phyloP scores from a whole-genome alignment of 345 rosid genomes.

The Syzygium jambos region DNA sequence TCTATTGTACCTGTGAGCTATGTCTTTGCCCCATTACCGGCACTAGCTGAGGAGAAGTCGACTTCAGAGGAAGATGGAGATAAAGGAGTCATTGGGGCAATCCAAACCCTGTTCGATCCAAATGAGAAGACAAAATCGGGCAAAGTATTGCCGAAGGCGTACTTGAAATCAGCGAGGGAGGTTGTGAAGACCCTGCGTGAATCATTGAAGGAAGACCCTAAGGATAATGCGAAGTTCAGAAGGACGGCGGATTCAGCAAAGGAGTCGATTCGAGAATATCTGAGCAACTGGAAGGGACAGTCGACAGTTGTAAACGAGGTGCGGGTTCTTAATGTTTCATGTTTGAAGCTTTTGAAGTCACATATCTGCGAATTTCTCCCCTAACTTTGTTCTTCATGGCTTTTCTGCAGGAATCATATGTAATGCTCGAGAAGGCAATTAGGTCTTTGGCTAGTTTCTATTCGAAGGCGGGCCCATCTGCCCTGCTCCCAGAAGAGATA shows the following conservation, averaged over 20 bases:
- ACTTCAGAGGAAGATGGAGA: conserved; percentile 29
- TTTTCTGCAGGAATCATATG: conserved; percentile 66
- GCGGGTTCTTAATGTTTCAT: not conserved
- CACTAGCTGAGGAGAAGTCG: conserved; percentile 23
- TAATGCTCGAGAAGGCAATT: conserved; percentile 67
- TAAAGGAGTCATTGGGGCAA: conserved; percentile 48
- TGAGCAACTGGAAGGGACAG: conserved; percentile 80
- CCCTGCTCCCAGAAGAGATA: conserved; percentile 48
- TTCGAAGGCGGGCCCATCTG: conserved; percentile 85
- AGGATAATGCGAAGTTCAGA: conserved; percentile 58
- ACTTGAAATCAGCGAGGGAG: conserved; percentile 82
- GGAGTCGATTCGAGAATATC: conserved; percentile 73
- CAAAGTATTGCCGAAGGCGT: conserved; percentile 75
- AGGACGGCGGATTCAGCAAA: conserved; percentile 89
- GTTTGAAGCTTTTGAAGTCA: not conserved
- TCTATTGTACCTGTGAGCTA: conserved; percentile 17
- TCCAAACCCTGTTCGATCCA: conserved; percentile 70
- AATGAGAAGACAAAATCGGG: conserved; percentile 70
- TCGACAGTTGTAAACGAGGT: conserved; percentile 46
- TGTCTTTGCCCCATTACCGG: conserved; percentile 16
- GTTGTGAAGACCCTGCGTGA: conserved; percentile 73
- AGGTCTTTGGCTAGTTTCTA: conserved; percentile 70
- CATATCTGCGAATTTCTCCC: not conserved
- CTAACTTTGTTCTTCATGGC: not conserved
- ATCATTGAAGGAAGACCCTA: conserved; percentile 70